phyloP scores from a whole-genome alignment of 495 filamentous ascomycete genomes.

The Parathielavia hyrcaniae region DNA sequence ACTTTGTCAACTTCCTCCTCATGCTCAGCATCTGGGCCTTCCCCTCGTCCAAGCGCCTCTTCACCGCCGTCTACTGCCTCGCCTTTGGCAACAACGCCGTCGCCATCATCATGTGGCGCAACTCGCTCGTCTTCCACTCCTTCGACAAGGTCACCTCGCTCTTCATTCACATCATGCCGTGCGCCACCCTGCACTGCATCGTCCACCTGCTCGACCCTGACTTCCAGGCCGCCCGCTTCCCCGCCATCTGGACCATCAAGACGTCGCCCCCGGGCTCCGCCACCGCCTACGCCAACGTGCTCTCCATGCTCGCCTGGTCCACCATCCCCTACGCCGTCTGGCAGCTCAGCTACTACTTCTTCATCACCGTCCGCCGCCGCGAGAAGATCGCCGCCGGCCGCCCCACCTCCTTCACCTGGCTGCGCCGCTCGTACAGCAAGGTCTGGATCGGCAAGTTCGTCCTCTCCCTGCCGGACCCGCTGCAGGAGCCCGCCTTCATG shows the following conservation, averaged over 20 bases:
- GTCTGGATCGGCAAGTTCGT: slow-evolving; percentile 83
- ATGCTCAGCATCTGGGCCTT: slow-evolving; percentile 85
- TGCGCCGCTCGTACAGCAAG: slow-evolving; percentile 81
- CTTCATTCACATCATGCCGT: slow-evolving; percentile 99
- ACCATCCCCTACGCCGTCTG: slow-evolving; percentile 86
- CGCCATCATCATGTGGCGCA: slow-evolving; percentile 99
- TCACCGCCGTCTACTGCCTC: slow-evolving; percentile 88
- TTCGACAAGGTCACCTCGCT: slow-evolving; percentile 94
- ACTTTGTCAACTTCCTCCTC: slow-evolving; percentile 89
- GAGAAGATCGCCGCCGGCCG: slow-evolving; percentile 94
- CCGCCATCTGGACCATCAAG: slow-evolving; percentile 78
- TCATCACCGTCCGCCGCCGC: slow-evolving; percentile 85
- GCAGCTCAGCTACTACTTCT: slow-evolving; percentile 85
- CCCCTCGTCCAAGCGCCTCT: slow-evolving; percentile 80
- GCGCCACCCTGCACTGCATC: slow-evolving; percentile 82
- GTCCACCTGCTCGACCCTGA: slow-evolving; percentile 70
- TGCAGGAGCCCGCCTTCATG: slow-evolving; percentile 94
- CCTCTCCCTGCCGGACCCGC: slow-evolving; percentile 60
- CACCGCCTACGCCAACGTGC: slow-evolving; percentile 67
- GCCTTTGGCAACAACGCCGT: slow-evolving; percentile 94
- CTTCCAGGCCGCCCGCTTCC: slow-evolving; percentile 65
- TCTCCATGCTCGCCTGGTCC: slow-evolving; percentile 87
- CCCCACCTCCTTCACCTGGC: slow-evolving; percentile 95
- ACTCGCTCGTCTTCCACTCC: slow-evolving; percentile 95
- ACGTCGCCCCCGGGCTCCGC: slow-evolving; percentile 61